A percentile compares a stretch with the other conserved stretches of the same genome.
phyloP scores from a whole-genome alignment of 768 basidiomycete genomes.

The Lanmaoa rubissima region DNA sequence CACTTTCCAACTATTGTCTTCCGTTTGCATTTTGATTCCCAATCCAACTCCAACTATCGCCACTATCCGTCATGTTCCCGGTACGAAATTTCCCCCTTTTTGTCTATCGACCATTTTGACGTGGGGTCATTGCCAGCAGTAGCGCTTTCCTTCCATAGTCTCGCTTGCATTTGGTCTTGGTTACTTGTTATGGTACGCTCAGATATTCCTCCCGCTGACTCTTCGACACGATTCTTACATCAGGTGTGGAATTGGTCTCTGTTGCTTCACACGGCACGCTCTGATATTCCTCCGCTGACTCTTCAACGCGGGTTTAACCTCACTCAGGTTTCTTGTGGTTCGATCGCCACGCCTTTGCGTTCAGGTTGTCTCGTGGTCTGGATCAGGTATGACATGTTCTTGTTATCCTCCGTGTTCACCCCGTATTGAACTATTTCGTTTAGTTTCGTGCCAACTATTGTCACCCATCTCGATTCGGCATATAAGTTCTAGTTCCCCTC shows the following conservation, averaged over 20 bases:
- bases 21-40: conserved; percentile 4
- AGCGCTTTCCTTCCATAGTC: background rate
- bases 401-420: too few relatives aligned
- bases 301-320: background rate
- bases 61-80: background rate
- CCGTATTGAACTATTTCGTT: too few relatives aligned
- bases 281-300: background rate
- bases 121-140: background rate
- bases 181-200: conserved; percentile 4
- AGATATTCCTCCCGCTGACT: background rate
- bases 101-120: background rate
- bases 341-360: background rate
- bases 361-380: background rate
- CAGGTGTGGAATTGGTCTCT: too few relatives aligned
- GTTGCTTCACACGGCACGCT: too few relatives aligned
- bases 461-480: too few relatives aligned
- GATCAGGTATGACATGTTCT: too few relatives aligned
- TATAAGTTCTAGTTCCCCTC: too few relatives aligned
- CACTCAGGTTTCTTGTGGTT: conserved; percentile 1
- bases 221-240: background rate
- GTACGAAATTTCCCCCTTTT: background rate
- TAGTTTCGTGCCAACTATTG: too few relatives aligned
- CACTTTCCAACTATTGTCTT: conserved; percentile 12
- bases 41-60: conserved; percentile 14
- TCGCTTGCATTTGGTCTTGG: background rate